Conservation (phyloP, 208 protist species). For the Trichomonas tenax region DNA sequence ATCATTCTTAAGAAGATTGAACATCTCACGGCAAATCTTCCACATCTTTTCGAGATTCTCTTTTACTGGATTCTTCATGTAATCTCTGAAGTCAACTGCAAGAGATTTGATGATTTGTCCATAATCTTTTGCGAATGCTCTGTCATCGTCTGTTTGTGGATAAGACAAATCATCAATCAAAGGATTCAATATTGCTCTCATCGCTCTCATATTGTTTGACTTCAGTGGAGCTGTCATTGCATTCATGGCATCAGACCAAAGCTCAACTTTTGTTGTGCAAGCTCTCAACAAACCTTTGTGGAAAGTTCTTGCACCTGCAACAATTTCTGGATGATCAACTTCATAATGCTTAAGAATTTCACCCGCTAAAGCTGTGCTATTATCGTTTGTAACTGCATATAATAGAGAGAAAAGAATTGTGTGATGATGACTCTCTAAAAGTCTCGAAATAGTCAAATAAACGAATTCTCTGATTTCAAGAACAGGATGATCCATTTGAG, state of each 20-base stretch:
- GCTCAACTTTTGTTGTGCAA: background rate
- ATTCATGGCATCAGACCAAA: background rate
- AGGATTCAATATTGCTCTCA: background rate
- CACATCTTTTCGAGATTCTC: background rate
- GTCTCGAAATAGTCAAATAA: background rate
- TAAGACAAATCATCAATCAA: background rate
- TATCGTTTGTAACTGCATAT: background rate
- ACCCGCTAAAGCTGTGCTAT: background rate
- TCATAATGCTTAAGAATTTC: background rate
- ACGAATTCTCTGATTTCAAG: background rate
- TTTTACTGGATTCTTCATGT: background rate
- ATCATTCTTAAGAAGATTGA: background rate
- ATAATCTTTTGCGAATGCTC: background rate
- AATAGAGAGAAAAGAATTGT: background rate
- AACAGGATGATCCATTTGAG: background rate
- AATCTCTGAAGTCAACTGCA: background rate
- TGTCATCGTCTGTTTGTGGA: background rate
- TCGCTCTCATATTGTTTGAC: background rate
- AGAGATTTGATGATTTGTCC: background rate
- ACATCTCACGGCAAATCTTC: background rate
- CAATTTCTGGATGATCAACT: background rate
- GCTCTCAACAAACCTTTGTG: background rate
- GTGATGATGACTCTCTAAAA: background rate
- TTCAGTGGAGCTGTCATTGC: background rate
- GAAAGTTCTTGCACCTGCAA: background rate